These are phyloP conservation scores for Xanthoparmelia taractica DNA, from an alignment of 495 filamentous ascomycete genomes.

Conservation along the genomic window DNA sequence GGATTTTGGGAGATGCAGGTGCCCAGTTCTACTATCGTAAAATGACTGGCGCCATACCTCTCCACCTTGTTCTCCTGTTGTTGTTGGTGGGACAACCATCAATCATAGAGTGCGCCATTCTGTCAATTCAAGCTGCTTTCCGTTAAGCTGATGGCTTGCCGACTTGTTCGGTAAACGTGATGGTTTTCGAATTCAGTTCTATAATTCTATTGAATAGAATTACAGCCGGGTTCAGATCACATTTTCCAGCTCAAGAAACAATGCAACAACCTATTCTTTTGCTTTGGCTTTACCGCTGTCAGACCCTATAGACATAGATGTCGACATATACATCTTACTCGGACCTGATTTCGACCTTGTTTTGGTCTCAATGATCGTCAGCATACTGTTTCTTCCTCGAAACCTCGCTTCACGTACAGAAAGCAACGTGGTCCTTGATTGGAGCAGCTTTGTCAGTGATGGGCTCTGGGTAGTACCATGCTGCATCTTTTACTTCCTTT, in stretches of 20 bases:
- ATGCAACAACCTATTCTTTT: constrained; percentile 4
- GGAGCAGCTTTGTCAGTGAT: constrained; percentile 45
- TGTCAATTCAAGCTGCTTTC: not conserved
- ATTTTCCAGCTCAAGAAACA: not conserved
- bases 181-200: too few relatives aligned
- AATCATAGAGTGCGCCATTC: not conserved
- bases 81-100: not conserved
- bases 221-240: not conserved
- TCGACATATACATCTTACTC: constrained; percentile 18
- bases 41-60: not conserved
- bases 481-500: constrained; percentile 50
- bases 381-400: not conserved
- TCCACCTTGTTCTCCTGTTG: not conserved
- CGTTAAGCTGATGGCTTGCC: not conserved
- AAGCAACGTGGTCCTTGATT: constrained; percentile 58
- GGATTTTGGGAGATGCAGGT: too few relatives aligned
- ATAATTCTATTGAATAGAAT: not conserved
- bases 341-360: constrained; percentile 36
- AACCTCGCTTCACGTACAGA: constrained; percentile 41
- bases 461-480: constrained; percentile 60
- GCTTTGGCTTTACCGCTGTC: constrained; percentile 6
- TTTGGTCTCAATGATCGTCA: constrained; percentile 32
- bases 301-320: not conserved
- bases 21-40: too few relatives aligned
- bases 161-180: too few relatives aligned